phyloP scores from a whole-genome alignment of 148 eudicot species.

The Rhododendron vialii region DNA sequence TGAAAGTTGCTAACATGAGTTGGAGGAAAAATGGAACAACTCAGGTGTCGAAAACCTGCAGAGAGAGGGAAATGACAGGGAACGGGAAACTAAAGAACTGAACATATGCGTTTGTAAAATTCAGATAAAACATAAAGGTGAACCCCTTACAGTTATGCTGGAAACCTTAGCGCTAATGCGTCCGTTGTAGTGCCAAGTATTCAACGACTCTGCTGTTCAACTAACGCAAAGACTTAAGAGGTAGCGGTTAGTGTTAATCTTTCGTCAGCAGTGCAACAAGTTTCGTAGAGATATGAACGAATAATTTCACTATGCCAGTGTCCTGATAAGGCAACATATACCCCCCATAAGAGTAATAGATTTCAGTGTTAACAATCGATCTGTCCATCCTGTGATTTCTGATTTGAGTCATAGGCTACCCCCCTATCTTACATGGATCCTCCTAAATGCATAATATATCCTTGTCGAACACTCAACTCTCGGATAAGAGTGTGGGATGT shows the following conservation, averaged over 20 bases:
- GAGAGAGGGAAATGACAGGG: not conserved
- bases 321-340: not conserved
- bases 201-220: not conserved
- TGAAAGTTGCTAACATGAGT: not conserved
- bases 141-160: not conserved
- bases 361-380: not conserved
- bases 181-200: not conserved
- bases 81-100: not conserved
- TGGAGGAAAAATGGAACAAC: not conserved
- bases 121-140: not conserved
- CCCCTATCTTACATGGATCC: not conserved
- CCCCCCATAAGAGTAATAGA: not conserved
- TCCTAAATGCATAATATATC: not conserved
- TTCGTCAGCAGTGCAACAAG: not conserved
- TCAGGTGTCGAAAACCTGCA: not conserved
- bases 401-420: not conserved
- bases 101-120: not conserved
- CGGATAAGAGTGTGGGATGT: not conserved
- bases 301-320: not conserved
- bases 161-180: not conserved
- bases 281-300: not conserved
- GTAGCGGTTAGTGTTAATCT: not conserved
- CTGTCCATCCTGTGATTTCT: not conserved
- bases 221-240: not conserved
- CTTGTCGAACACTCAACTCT: not conserved